Evolutionary conservation across 306 rosid genomes (phyloP).

Genomic region (Gastrolobium villosum): DNA sequence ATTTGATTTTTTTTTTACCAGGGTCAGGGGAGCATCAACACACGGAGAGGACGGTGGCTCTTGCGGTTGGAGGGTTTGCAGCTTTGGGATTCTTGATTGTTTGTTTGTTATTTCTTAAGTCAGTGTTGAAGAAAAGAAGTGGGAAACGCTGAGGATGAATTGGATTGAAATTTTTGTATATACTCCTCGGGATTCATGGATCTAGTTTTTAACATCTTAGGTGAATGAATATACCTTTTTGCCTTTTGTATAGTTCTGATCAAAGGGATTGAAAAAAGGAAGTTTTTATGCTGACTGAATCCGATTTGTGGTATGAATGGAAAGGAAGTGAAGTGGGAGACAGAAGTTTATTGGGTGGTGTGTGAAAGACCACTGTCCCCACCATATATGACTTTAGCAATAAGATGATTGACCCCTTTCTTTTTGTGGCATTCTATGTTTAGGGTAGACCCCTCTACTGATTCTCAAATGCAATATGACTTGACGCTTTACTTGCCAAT

Average conservation of each 20-base stretch:
- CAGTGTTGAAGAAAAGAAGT: constrained; percentile 63
- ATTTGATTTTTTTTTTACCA: constrained; percentile 19
- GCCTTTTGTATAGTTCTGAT: constrained; percentile 52
- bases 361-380: constrained; percentile 48
- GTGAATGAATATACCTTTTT: constrained; percentile 47
- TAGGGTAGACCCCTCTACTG: constrained; percentile 12
- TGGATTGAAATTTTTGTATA: constrained; percentile 29
- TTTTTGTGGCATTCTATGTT: neutral
- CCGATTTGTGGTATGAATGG: constrained; percentile 46
- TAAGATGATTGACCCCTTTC: constrained; percentile 7
- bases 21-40: constrained; percentile 54
- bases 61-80: constrained; percentile 93
- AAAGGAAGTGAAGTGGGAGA: constrained; percentile 38
- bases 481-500: constrained; percentile 23
- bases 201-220: constrained; percentile 48
- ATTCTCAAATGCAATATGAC: neutral
- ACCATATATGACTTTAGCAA: constrained; percentile 19
- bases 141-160: constrained; percentile 58
- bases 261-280: constrained; percentile 32
- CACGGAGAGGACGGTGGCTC: constrained; percentile 77
- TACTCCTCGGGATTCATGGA: constrained; percentile 37
- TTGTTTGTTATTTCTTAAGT: constrained; percentile 68
- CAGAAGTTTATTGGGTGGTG: constrained; percentile 37
- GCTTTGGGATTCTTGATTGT: constrained; percentile 78
- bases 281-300: constrained; percentile 30